These are phyloP conservation scores for Candida boidinii DNA, from an alignment of 805 yeast genomes.

Conservation along the genomic window DNA sequence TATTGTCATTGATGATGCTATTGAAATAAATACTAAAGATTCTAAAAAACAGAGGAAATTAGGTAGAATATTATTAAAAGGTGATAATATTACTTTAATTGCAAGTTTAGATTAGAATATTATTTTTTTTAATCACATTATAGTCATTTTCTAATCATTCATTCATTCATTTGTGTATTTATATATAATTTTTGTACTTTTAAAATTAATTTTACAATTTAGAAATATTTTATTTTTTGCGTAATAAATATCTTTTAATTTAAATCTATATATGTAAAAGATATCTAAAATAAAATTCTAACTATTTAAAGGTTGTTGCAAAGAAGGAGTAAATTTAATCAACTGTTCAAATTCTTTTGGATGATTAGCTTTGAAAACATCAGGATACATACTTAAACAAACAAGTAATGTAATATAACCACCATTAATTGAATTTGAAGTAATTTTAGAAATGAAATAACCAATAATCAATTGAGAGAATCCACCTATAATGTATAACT, in stretches of 20 bases:
- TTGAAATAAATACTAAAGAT: slow-evolving; percentile 50
- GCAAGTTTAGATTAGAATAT: slow-evolving; percentile 21
- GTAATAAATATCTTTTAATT: no score
- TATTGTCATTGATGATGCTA: slow-evolving; percentile 49
- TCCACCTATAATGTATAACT: slow-evolving; percentile 33
- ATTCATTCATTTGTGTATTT: no score
- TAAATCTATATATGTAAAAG: no score
- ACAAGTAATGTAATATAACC: slow-evolving; percentile 82
- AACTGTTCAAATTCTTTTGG: slow-evolving; percentile 43
- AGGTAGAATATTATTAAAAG: slow-evolving; percentile 78
- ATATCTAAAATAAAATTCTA: no score
- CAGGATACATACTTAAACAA: slow-evolving; percentile 80
- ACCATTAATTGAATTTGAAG: slow-evolving; percentile 67
- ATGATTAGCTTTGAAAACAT: slow-evolving; percentile 64
- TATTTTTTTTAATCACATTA: no score
- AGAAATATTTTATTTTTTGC: no score
- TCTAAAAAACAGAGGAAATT: slow-evolving; percentile 34
- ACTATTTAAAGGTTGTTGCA: no score
- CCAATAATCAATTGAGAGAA: slow-evolving; percentile 47
- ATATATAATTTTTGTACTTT: no score
- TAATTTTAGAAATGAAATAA: slow-evolving; percentile 62
- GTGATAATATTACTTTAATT: slow-evolving; percentile 87
- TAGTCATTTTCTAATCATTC: no score
- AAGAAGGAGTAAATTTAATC: no score
- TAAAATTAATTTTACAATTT: no score